These are phyloP conservation scores for Candida corydali DNA, from an alignment of 805 yeast genomes.

Conservation along the genomic window DNA sequence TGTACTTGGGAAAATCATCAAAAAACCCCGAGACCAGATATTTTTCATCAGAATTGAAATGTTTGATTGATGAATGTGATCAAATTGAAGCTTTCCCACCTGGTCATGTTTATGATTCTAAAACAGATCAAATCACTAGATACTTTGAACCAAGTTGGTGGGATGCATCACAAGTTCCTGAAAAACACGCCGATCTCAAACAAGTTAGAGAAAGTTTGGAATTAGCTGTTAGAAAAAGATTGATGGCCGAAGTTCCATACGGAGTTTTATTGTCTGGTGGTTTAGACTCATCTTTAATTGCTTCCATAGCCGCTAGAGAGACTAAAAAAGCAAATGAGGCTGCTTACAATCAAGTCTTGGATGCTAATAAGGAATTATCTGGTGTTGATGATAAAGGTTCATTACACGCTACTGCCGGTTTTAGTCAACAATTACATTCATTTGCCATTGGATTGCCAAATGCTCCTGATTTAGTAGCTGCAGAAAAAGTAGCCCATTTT, in stretches of 20 bases:
- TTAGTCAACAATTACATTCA: constrained; percentile 74
- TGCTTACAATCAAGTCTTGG: constrained; percentile 45
- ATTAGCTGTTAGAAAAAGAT: constrained; percentile 95
- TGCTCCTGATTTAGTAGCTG: constrained; percentile 97
- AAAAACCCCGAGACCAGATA: constrained; percentile 71
- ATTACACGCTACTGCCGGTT: constrained; percentile 66
- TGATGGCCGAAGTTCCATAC: constrained; percentile 99
- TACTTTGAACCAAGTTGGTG: constrained; percentile 95
- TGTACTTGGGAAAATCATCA: constrained; percentile 85
- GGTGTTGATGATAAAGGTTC: constrained; percentile 92
- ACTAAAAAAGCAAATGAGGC: constrained; percentile 65
- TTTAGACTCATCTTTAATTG: constrained; percentile 92
- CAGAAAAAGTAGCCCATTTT: constrained; percentile 92
- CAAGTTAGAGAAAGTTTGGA: constrained; percentile 78
- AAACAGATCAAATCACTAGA: constrained; percentile 78
- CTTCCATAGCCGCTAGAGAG: constrained; percentile 96
- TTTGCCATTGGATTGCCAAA: constrained; percentile 96
- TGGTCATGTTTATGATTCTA: constrained; percentile 93
- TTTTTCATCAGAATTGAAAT: constrained; percentile 93
- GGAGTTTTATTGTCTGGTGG: constrained; percentile 98
- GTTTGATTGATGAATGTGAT: constrained; percentile 93
- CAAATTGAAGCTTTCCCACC: constrained; percentile 94
- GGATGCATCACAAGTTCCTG: constrained; percentile 75
- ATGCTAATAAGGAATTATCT: constrained; percentile 69
- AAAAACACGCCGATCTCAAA: constrained; percentile 68